These are phyloP conservation scores for Chytriomyces hyalinus DNA, from an alignment of 192 early-diverging fungal species.

Conservation along the genomic window DNA sequence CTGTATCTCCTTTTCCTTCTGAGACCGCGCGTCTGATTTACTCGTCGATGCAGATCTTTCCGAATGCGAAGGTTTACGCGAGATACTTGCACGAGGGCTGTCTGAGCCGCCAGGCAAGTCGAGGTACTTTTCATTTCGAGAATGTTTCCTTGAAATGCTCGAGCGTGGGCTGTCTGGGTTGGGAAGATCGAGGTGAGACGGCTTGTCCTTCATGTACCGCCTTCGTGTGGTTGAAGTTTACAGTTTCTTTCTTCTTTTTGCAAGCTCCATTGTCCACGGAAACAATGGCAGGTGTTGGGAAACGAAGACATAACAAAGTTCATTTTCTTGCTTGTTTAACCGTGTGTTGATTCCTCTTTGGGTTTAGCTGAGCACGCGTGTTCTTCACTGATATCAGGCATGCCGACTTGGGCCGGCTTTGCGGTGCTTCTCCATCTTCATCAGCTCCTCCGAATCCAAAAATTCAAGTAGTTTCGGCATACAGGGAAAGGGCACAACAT, in stretches of 20 bases:
- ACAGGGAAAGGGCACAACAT: constrained; percentile 61
- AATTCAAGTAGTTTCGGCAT: constrained; percentile 67
- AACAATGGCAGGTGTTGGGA: too few species aligned
- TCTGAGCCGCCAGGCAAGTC: neutral
- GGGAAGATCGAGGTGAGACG: neutral
- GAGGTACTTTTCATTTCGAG: neutral
- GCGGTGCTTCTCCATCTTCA: constrained; percentile 46
- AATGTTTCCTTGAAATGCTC: too few species aligned
- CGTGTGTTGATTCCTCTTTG: neutral
- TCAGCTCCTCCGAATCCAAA: constrained; percentile 63
- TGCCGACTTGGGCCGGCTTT: constrained; percentile 28
- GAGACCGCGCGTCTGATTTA: neutral
- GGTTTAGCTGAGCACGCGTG: constrained; percentile 31
- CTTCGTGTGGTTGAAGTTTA: too few species aligned
- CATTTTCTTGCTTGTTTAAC: too few species aligned
- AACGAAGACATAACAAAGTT: too few species aligned
- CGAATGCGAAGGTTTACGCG: neutral
- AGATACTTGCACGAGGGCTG: neutral
- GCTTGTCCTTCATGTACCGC: too few species aligned
- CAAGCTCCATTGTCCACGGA: too few species aligned
- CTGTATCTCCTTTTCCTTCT: constrained; percentile 27
- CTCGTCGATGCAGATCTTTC: too few species aligned
- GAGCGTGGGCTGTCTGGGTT: neutral
- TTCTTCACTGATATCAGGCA: constrained; percentile 55
- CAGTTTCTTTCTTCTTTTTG: too few species aligned